Conservation (phyloP, 2,329 filamentous ascomycete genomes). For the Penicillium corylophilum region DNA sequence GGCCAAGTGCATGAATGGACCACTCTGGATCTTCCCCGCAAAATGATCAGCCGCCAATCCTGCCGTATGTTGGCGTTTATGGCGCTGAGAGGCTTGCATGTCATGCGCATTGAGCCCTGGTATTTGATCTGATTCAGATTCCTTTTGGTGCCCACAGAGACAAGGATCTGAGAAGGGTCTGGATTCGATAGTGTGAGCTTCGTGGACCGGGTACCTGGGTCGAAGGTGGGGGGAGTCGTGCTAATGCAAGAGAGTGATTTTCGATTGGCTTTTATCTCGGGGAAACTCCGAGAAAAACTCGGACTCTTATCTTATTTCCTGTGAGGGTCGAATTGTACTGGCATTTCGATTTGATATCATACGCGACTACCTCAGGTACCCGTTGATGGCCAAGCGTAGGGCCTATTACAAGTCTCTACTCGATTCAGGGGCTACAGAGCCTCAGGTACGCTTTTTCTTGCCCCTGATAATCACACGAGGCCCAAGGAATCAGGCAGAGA, state of each 20-base stretch:
- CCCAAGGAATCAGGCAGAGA: neutral
- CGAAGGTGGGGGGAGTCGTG: neutral
- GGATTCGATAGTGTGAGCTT: slow-evolving; percentile 14
- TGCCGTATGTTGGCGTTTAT: slow-evolving; percentile 1
- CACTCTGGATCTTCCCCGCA: slow-evolving; percentile 15
- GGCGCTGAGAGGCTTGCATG: slow-evolving; percentile 16
- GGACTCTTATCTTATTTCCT: neutral
- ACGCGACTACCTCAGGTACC: neutral
- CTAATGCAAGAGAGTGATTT: slow-evolving; percentile 12
- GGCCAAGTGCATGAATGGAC: slow-evolving; percentile 8
- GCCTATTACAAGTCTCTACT: neutral
- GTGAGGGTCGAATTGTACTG: slow-evolving; percentile 7
- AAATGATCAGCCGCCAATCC: slow-evolving; percentile 8
- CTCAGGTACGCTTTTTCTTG: neutral
- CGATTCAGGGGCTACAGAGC: neutral
- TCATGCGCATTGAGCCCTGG: neutral
- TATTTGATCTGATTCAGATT: neutral
- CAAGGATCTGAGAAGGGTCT: slow-evolving; percentile 14
- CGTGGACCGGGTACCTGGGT: slow-evolving; percentile 10
- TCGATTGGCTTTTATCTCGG: neutral
- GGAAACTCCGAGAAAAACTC: neutral
- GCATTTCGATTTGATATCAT: slow-evolving; percentile 7
- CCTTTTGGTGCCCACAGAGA: neutral
- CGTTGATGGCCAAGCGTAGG: neutral
- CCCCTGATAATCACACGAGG: slow-evolving; percentile 4